Base-by-base conservation (phyloP, 129 eudicot genomes). In the Flaveria ramosissima region DNA sequence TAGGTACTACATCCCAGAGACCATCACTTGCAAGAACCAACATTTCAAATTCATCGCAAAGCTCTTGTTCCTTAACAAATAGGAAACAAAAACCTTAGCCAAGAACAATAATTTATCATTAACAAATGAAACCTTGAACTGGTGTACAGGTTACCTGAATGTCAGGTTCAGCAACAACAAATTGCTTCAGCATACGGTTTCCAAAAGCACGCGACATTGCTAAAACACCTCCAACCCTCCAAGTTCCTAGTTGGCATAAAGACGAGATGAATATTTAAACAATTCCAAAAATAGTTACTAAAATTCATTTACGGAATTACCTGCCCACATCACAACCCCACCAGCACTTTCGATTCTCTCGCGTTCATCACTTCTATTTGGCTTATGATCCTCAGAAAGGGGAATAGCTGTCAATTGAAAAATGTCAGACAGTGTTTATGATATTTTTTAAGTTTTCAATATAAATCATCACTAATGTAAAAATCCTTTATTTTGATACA, bases 181-280 rank as follows among this genome's bases (percentile, higher is more conserved):
- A 88, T 66, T 88, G 97, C 82, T 91, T 91, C 57, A 92, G 87
- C 97, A 87, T 89, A 71, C 97, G 96, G 72, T 92, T 89, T 23
- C 96, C 97, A 83, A 92, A 92, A 73, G 97, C 96, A 59, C 93
- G 93, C 13, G 97, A 92, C 97, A 92, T 92, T 57, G 97, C 97
- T 52, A 92, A 84, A 52, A 92, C 96, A 57, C 96, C 97, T 64
- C 96, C 97, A 30, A 92, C 97, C 84, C 97, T 89, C 97, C 96
- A 92, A 61, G 97, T 92, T 23, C 96, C 97, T 92, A 81, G 9
- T 11, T 24, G 42, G 67, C 67, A 61, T 24, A 8, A 30, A 30
- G 4, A 60, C 24, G 41, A 60, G 39, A 24, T 23, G 66, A 60
- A 60, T 60, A 13, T 60, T 60, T 24, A 14, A 60, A 60, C 66